Evolutionary conservation across 495 filamentous ascomycete genomes (phyloP).

Genomic region (Coniosporium apollinis): DNA sequence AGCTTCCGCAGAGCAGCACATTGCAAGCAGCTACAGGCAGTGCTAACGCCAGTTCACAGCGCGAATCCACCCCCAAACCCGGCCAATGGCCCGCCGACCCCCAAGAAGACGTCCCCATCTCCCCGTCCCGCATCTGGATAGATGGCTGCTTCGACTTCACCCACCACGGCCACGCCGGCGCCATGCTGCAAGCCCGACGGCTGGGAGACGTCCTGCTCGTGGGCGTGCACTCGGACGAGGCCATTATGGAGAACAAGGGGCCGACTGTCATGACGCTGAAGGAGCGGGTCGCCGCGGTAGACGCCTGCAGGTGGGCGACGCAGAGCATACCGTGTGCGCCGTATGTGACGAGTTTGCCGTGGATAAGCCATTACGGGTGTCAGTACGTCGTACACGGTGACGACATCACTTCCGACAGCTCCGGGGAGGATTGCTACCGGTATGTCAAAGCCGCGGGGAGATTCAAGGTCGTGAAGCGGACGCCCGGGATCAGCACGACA

Average conservation of each 20-base stretch:
- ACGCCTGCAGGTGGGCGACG: constrained; percentile 90
- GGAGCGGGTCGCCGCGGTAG: constrained; percentile 78
- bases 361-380: constrained; percentile 91
- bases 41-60: no score
- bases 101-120: constrained; percentile 41
- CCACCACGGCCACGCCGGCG: constrained; percentile 94
- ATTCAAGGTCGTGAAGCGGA: constrained; percentile 91
- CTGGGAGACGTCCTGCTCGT: constrained; percentile 77
- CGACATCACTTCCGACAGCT: constrained; percentile 71
- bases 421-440: constrained; percentile 88
- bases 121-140: constrained; percentile 76
- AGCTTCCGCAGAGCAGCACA: no score
- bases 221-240: constrained; percentile 86
- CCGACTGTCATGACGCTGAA: constrained; percentile 90
- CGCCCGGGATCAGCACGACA: constrained; percentile 89
- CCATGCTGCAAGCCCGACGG: constrained; percentile 81
- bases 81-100: constrained; percentile 53
- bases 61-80: constrained; percentile 17
- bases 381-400: constrained; percentile 84
- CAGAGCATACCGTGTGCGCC: constrained; percentile 68
- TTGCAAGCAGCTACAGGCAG: no score
- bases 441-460: constrained; percentile 83
- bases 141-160: constrained; percentile 99
- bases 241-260: constrained; percentile 90
- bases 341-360: constrained; percentile 84